Conservation (phyloP, 1,284 basidiomycete genomes). For the Filobasidium uniguttulatum region DNA sequence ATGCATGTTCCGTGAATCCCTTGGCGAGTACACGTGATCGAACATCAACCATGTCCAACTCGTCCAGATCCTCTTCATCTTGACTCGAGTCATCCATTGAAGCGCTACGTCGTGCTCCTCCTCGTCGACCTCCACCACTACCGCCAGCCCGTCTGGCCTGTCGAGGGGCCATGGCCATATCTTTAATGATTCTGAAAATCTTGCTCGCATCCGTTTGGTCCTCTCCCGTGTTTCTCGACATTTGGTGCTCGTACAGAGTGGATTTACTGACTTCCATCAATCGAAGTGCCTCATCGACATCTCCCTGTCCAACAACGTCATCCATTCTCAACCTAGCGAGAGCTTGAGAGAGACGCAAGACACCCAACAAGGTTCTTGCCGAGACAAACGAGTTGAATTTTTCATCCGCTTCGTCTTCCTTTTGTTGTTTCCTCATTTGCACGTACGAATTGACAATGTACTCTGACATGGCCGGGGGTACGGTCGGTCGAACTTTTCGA, state of each 20-base stretch:
- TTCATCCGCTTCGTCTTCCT: conserved; percentile 78
- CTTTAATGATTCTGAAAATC: conserved; percentile 79
- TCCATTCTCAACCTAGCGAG: conserved; percentile 81
- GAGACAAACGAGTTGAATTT: conserved; percentile 89
- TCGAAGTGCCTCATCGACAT: conserved; percentile 93
- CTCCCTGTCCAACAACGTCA: conserved; percentile 61
- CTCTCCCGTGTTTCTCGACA: conserved; percentile 41
- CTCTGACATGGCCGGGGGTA: conserved; percentile 72
- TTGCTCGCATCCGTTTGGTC: conserved; percentile 67
- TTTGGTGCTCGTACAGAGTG: conserved; percentile 62
- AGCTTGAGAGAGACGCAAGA: conserved; percentile 87
- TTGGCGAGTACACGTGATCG: conserved; percentile 66
- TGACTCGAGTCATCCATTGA: conserved; percentile 46
- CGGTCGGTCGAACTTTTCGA: conserved; percentile 73
- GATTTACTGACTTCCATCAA: conserved; percentile 95
- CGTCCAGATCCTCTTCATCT: conserved; percentile 50
- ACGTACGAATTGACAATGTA: conserved; percentile 96
- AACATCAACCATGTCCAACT: conserved; percentile 61
- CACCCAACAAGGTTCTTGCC: conserved; percentile 87
- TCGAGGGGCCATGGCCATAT: conserved; percentile 48
- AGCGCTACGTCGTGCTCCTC: conserved; percentile 36
- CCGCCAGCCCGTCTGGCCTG: conserved; percentile 27
- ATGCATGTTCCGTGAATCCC: conserved; percentile 77
- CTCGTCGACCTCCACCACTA: no score
- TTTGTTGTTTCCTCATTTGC: conserved; percentile 77